A percentile compares a stretch with the other conserved stretches of the same genome.
phyloP scores from a whole-genome alignment of 495 filamentous ascomycete species.

The Xylaria acuta region DNA sequence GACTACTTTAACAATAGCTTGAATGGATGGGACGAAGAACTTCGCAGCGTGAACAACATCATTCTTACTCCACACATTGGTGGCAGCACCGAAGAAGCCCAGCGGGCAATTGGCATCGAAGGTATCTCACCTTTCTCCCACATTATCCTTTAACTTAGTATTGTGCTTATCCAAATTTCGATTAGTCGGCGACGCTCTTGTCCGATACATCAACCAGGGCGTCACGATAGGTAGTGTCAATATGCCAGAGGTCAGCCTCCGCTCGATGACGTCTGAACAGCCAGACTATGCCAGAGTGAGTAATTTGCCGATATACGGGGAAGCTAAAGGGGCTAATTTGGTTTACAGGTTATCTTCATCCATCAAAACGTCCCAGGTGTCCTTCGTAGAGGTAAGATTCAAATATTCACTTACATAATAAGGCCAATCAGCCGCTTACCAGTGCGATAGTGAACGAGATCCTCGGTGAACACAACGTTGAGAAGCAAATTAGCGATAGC shows the following conservation, averaged over 20 bases:
- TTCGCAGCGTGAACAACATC: constrained; percentile 85
- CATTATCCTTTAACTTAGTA: too few species aligned
- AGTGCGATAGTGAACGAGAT: constrained; percentile 79
- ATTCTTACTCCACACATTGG: constrained; percentile 97
- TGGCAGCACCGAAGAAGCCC: constrained; percentile 96
- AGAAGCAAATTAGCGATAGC: constrained; percentile 97
- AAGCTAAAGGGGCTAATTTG: constrained; percentile 27
- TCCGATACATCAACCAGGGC: constrained; percentile 93
- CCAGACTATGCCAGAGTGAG: constrained; percentile 80
- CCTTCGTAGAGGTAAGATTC: constrained; percentile 70
- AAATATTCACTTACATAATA: not conserved
- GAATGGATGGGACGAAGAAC: constrained; percentile 85
- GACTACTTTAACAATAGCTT: constrained; percentile 90
- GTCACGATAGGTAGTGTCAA: constrained; percentile 91
- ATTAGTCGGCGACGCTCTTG: constrained; percentile 78
- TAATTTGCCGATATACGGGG: constrained; percentile 10
- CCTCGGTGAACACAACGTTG: constrained; percentile 93
- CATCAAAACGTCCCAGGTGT: constrained; percentile 96
- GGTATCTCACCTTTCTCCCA: constrained; percentile 34
- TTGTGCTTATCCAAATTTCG: constrained; percentile 18
- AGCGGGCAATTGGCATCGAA: constrained; percentile 94
- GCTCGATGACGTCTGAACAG: constrained; percentile 85
- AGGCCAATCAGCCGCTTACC: constrained; percentile 25
- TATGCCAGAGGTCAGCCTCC: constrained; percentile 89
- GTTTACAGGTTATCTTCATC: constrained; percentile 79